Percentiles rank a stretch among this genome's conserved stretches.
These are phyloP conservation scores for Fusarium devonianum DNA, from an alignment of 2,329 filamentous ascomycete species.

Conservation along the genomic window DNA sequence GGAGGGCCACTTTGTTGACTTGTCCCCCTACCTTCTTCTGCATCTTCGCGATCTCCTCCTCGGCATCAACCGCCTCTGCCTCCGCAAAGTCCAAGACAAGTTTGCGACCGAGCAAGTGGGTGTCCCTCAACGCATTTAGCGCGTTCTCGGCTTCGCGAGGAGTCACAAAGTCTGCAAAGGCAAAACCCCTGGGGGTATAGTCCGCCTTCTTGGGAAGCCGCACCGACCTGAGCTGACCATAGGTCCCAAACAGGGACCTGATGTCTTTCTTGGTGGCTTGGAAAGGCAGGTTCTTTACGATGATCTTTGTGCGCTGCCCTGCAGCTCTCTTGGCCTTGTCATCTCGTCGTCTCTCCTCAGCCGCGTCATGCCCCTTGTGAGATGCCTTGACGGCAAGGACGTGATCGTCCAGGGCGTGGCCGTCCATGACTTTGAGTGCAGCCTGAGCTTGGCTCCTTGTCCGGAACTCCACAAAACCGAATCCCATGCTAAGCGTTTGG, in stretches of 20 bases:
- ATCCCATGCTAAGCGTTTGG: conserved; percentile 93
- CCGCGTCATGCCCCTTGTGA: conserved; percentile 86
- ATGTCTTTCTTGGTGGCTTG: conserved; percentile 94
- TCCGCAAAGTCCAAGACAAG: conserved; percentile 92
- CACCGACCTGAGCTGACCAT: conserved; percentile 90
- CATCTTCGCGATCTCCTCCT: conserved; percentile 97
- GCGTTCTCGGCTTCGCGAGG: conserved; percentile 89
- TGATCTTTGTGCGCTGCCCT: conserved; percentile 83
- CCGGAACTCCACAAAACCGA: conserved; percentile 91
- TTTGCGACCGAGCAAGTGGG: conserved; percentile 88
- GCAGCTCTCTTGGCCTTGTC: conserved; percentile 84
- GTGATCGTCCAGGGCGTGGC: conserved; percentile 85
- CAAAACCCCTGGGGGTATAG: conserved; percentile 86
- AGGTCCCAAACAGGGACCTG: conserved; percentile 82
- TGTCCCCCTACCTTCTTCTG: conserved; percentile 93
- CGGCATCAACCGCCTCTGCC: conserved; percentile 86
- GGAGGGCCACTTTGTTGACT: conserved; percentile 87
- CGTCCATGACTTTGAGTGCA: conserved; percentile 86
- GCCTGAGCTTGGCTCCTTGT: conserved; percentile 79
- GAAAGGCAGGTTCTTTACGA: conserved; percentile 98
- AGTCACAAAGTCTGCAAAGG: conserved; percentile 95
- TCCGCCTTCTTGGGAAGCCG: conserved; percentile 96
- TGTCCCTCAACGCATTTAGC: conserved; percentile 88
- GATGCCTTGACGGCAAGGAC: conserved; percentile 85
- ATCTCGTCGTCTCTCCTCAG: conserved; percentile 82